Percentiles rank a stretch among this genome's conserved stretches.
Evolutionary conservation across 73 alveolate species (phyloP).

Genomic region (Effrenium voratum): DNA sequence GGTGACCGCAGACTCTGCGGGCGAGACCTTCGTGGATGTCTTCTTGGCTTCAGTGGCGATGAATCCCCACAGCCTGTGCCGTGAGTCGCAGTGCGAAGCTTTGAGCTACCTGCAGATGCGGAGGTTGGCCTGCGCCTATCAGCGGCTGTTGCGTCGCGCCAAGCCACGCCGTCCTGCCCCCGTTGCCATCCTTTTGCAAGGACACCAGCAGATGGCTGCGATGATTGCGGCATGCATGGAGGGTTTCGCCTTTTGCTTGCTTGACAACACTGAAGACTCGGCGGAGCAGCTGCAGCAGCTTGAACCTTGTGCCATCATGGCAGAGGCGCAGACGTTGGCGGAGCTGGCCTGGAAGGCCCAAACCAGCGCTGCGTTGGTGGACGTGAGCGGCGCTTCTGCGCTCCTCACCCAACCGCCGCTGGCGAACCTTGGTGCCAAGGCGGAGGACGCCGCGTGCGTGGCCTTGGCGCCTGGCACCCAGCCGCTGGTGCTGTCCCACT

Average conservation of each 20-base stretch:
- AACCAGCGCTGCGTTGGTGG: too few species aligned
- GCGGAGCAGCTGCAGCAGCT: too few species aligned
- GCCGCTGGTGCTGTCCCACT: too few species aligned
- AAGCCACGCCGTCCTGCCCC: background rate
- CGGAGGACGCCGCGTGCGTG: too few species aligned
- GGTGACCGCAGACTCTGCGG: background rate
- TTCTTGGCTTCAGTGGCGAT: constrained; percentile 6
- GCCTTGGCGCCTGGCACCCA: too few species aligned
- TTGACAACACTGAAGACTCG: too few species aligned
- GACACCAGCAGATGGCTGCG: background rate
- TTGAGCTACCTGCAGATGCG: background rate
- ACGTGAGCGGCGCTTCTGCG: too few species aligned
- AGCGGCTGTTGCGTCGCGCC: background rate
- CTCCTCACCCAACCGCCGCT: too few species aligned
- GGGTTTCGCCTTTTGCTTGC: background rate
- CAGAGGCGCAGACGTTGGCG: too few species aligned
- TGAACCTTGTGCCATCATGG: too few species aligned
- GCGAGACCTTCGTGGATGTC: background rate
- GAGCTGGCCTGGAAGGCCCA: too few species aligned
- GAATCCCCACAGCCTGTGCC: background rate
- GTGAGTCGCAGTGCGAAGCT: background rate
- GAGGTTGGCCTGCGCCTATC: background rate
- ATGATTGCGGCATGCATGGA: background rate
- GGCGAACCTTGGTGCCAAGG: too few species aligned
- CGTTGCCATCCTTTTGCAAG: constrained; percentile 10